Percentiles rank a stretch among this genome's conserved stretches.
These are phyloP conservation scores for Fraxinus baroniana DNA, from an alignment of 305 asterid genomes.

Conservation along the genomic window DNA sequence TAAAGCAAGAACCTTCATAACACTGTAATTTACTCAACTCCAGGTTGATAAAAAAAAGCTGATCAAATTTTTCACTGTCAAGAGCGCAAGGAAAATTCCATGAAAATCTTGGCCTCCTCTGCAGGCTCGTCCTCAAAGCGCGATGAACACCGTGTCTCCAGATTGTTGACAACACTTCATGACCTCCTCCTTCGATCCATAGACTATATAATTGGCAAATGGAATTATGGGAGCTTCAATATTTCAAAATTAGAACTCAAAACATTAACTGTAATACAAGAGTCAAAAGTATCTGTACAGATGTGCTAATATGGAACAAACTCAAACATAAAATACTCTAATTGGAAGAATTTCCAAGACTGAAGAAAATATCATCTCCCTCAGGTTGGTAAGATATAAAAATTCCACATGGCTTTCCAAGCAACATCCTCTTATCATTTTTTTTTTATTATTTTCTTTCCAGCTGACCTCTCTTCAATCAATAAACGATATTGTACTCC, in stretches of 20 bases:
- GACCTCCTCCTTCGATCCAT: too few species aligned
- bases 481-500: neutral
- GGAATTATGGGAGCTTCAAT: neutral
- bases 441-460: neutral
- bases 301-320: neutral
- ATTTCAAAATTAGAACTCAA: conserved; percentile 17
- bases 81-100: too few species aligned
- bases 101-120: too few species aligned
- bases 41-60: too few species aligned
- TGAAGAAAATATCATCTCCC: neutral
- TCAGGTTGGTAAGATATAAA: neutral
- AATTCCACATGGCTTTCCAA: neutral
- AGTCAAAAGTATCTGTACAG: neutral
- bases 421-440: neutral
- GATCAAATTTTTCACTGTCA: too few species aligned
- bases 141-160: too few species aligned
- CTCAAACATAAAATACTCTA: neutral
- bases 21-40: too few species aligned
- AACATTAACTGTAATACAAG: neutral
- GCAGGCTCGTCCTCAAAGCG: too few species aligned
- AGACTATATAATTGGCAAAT: too few species aligned
- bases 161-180: too few species aligned
- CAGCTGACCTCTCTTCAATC: neutral
- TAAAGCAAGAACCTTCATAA: too few species aligned
- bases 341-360: neutral